Evolutionary conservation across 2,329 filamentous ascomycete species (phyloP).

Genomic region (Cladosporium sp.): DNA sequence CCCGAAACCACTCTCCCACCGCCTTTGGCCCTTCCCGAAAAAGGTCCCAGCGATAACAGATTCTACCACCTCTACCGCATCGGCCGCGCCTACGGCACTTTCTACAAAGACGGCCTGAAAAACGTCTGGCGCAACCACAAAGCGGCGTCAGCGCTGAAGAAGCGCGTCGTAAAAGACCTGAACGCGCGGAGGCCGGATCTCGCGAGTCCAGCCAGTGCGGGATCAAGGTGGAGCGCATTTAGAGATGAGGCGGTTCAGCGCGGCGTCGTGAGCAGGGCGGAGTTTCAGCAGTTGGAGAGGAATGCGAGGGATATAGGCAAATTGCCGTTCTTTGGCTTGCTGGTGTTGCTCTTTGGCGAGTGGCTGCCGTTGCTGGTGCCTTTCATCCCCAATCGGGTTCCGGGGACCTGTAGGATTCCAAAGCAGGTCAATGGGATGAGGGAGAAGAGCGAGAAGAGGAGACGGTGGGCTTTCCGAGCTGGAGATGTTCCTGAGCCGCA

Average conservation of each 20-base stretch:
- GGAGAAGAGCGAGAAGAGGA: conserved; percentile 49
- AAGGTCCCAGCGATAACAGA: conserved; percentile 41
- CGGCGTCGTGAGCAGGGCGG: conserved; percentile 53
- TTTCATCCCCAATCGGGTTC: conserved; percentile 67
- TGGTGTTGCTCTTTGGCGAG: conserved; percentile 77
- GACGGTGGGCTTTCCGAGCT: conserved; percentile 46
- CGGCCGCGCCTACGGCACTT: conserved; percentile 71
- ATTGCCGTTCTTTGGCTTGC: conserved; percentile 70
- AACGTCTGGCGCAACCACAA: conserved; percentile 66
- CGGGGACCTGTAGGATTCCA: conserved; percentile 78
- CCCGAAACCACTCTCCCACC: conserved; percentile 70
- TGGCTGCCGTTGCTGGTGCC: conserved; percentile 78
- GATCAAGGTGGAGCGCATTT: conserved; percentile 1
- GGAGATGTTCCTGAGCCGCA: conserved; percentile 71
- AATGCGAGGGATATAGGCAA: conserved; percentile 69
- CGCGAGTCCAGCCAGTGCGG: conserved; percentile 3
- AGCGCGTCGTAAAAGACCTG: conserved; percentile 38
- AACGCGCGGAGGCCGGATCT: conserved; percentile 11
- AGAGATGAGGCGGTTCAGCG: not conserved
- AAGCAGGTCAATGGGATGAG: conserved; percentile 62
- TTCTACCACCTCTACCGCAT: conserved; percentile 55
- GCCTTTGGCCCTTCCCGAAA: conserved; percentile 58
- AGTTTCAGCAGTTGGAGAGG: conserved; percentile 67
- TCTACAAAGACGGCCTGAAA: conserved; percentile 84
- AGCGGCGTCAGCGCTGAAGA: conserved; percentile 41